Conservation (phyloP, 129 eudicot genomes). For the Sambucus nigra region DNA sequence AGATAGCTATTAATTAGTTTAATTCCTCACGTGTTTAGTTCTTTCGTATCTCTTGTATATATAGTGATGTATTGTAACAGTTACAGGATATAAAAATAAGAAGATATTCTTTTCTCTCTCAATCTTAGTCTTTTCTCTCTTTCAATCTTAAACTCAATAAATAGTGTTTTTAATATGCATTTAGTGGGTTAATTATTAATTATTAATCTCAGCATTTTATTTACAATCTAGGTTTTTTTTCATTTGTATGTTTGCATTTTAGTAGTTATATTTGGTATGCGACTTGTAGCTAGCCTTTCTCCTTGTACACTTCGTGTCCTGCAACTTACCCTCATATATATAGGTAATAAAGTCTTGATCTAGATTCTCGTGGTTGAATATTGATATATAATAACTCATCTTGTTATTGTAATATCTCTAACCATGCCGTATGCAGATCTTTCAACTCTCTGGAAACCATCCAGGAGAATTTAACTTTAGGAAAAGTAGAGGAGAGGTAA, state of each 20-base stretch:
- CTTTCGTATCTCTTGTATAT: too few species aligned
- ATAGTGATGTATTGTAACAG: too few species aligned
- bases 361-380: background rate
- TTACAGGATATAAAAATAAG: too few species aligned
- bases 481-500: constrained; percentile 75
- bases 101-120: too few species aligned
- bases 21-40: too few species aligned
- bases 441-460: constrained; percentile 13
- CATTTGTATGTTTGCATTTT: constrained; percentile 39
- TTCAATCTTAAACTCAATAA: too few species aligned
- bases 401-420: background rate
- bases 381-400: background rate
- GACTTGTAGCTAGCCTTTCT: constrained; percentile 95
- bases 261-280: constrained; percentile 96
- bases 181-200: background rate
- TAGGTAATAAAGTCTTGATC: constrained; percentile 34
- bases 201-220: constrained; percentile 4
- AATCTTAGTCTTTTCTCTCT: too few species aligned
- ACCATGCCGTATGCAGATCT: constrained; percentile 13
- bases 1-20: too few species aligned
- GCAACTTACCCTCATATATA: constrained; percentile 93
- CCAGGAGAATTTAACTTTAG: constrained; percentile 96
- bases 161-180: constrained; percentile 1
- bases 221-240: constrained; percentile 2
- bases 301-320: constrained; percentile 95